phyloP scores from a whole-genome alignment of 148 eudicot genomes.

The Pharnaceum exiguum region DNA sequence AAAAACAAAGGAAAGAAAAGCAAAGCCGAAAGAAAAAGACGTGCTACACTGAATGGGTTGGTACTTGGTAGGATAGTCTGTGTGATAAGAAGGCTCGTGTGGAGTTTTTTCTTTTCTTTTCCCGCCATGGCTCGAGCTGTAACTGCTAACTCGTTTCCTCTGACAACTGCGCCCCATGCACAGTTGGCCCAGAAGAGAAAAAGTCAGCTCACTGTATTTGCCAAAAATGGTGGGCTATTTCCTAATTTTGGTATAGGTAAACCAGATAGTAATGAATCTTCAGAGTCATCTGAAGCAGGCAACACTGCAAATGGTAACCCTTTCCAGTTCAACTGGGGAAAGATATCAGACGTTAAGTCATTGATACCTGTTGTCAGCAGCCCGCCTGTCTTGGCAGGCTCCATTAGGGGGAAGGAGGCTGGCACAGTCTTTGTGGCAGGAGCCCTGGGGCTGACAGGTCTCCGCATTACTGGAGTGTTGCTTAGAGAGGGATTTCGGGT shows the following conservation, averaged over 20 bases:
- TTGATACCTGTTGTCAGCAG: conserved; percentile 53
- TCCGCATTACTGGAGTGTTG: conserved; percentile 60
- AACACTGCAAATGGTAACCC: conserved; percentile 25
- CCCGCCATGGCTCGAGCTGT: conserved; percentile 58
- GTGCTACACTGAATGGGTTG: conserved; percentile 1
- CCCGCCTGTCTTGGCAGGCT: conserved; percentile 32
- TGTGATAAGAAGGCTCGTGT: background rate
- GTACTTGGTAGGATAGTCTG: background rate
- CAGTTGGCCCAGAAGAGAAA: conserved; percentile 25
- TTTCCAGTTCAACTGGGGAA: conserved; percentile 50
- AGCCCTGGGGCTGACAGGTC: conserved; percentile 72
- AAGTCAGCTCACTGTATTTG: conserved; percentile 28
- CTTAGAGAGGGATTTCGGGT: conserved; percentile 72
- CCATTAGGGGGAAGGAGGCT: conserved; percentile 54
- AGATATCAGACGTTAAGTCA: conserved; percentile 51
- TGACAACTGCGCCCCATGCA: conserved; percentile 44
- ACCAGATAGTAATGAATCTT: conserved; percentile 10
- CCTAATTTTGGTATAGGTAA: conserved; percentile 26
- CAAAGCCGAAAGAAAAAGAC: background rate
- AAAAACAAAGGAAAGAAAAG: too few species aligned
- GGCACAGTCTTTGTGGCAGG: conserved; percentile 94
- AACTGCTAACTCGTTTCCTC: conserved; percentile 57
- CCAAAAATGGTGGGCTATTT: conserved; percentile 39
- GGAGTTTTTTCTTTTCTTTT: background rate
- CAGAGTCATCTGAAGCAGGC: conserved; percentile 9